Base-by-base conservation (phyloP, 176 grass and related monocot species). In the Eremochloa ophiuroides region DNA sequence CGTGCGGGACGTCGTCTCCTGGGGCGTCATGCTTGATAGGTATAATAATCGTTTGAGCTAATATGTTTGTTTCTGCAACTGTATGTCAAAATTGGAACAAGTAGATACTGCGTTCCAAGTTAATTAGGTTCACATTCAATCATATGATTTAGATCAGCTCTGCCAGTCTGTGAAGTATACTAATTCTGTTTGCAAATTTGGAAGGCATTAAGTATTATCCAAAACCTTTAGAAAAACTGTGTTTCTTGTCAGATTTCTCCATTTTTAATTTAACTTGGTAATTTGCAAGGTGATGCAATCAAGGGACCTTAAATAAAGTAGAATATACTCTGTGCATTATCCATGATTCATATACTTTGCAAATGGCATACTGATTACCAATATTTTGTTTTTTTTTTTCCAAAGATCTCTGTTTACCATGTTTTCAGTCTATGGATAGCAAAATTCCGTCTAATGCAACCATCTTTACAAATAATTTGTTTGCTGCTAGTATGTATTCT, bases 21-120 rank as follows among this genome's bases (percentile, higher is more conserved):
- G 95, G 95, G 76, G 88, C 44, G 89, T 94, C 50, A 93, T 98
- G 90, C 85, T 94, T 65, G 88, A 94, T 25, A 43, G 92, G 90
- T 98, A 93, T 77, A 15, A 4, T 31, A n/a, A n/a, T 4, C 2
- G 5, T 16, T 13, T 53, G 0, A 2, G 3, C 69, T 22, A 2
- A 16, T 12, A 34, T 17, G 3, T 2, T 35, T 80, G 25, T 20
- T 62, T 39, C 15, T 62, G 25, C 33, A 11, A 9, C 66, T 55
- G 4, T 43, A 30, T 18, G 60, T 42, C 2, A 20, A 34, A 74
- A 68, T 51, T 10, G 26, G 28, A 20, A 29, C 3, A 12, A 65
- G 23, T 18, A 26, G 39, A 26, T 13, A 23, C 46, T 42, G 14
- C 7, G 22, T 50, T 37, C 77, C 10, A 77, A 22, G 28, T 22